A percentile compares a stretch with the other conserved stretches of the same genome.
These are phyloP conservation scores for Aspergillus incahuasiensis DNA, from an alignment of 495 filamentous ascomycete species.

Conservation along the genomic window DNA sequence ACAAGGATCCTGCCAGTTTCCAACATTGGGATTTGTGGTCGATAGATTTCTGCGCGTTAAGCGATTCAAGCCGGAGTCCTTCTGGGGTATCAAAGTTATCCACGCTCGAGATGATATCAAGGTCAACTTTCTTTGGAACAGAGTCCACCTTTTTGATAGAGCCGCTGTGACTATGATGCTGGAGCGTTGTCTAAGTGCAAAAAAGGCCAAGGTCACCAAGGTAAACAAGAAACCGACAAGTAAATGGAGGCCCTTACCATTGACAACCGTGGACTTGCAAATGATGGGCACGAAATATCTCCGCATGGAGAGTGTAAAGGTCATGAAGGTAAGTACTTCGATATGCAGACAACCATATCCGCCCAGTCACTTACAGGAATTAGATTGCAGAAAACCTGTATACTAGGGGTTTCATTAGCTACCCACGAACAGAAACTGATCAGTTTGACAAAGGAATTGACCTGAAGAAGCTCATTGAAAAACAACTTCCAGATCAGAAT, in stretches of 20 bases:
- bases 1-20: conserved; percentile 91
- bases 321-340: conserved; percentile 61
- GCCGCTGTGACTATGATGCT: conserved; percentile 74
- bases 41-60: conserved; percentile 89
- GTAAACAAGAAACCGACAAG: conserved; percentile 86
- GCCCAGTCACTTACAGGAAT: conserved; percentile 9
- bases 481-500: conserved; percentile 65
- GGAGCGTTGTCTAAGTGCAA: conserved; percentile 77
- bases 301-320: conserved; percentile 74
- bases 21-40: conserved; percentile 93
- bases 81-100: conserved; percentile 88
- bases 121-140: conserved; percentile 80
- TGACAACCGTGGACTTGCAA: conserved; percentile 98
- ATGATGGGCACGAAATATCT: conserved; percentile 89
- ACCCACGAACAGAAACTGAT: conserved; percentile 95
- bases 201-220: conserved; percentile 71
- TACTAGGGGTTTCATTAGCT: conserved; percentile 92
- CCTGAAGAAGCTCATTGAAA: conserved; percentile 71
- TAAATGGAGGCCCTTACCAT: conserved; percentile 87
- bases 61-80: conserved; percentile 87
- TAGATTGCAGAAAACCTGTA: conserved; percentile 82
- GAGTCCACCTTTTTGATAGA: conserved; percentile 82
- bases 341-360: background rate
- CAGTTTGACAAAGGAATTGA: conserved; percentile 91
- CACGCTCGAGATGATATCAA: conserved; percentile 71